These are phyloP conservation scores for Suhomyces sp. DNA, from an alignment of 805 yeast genomes.

Conservation along the genomic window DNA sequence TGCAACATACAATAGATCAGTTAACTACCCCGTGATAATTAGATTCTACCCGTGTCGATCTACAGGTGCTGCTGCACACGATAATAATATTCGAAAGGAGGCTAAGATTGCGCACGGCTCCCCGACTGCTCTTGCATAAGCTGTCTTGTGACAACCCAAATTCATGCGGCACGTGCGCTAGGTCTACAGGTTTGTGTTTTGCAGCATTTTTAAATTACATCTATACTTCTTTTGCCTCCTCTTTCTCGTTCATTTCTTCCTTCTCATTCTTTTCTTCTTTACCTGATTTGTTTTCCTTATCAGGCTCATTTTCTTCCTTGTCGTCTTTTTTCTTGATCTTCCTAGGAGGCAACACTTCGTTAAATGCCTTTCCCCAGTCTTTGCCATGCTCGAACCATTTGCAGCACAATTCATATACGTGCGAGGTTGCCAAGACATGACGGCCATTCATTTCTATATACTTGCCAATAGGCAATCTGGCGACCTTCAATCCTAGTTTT, in stretches of 20 bases:
- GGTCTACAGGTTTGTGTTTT: not conserved
- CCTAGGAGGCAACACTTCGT: slow-evolving; percentile 80
- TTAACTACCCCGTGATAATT: no score
- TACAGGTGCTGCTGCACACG: not conserved
- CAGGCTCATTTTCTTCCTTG: slow-evolving; percentile 2
- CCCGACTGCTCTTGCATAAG: not conserved
- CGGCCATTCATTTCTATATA: slow-evolving; percentile 81
- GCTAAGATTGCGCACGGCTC: not conserved
- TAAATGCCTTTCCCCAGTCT: slow-evolving; percentile 87
- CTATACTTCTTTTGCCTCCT: not conserved
- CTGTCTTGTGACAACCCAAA: not conserved
- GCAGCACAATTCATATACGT: slow-evolving; percentile 84
- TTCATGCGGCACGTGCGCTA: not conserved
- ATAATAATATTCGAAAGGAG: not conserved
- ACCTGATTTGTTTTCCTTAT: not conserved
- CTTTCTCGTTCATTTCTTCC: not conserved
- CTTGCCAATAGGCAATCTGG: slow-evolving; percentile 82
- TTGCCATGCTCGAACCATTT: slow-evolving; percentile 66
- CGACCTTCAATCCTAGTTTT: slow-evolving; percentile 65
- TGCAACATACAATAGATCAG: no score
- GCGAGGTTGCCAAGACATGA: slow-evolving; percentile 87
- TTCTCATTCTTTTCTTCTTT: not conserved
- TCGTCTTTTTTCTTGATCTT: slow-evolving; percentile 37
- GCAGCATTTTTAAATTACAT: not conserved
- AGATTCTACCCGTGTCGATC: not conserved